Evolutionary conservation across 2,329 filamentous ascomycete species (phyloP).

Genomic region (Monilinia polystroma): DNA sequence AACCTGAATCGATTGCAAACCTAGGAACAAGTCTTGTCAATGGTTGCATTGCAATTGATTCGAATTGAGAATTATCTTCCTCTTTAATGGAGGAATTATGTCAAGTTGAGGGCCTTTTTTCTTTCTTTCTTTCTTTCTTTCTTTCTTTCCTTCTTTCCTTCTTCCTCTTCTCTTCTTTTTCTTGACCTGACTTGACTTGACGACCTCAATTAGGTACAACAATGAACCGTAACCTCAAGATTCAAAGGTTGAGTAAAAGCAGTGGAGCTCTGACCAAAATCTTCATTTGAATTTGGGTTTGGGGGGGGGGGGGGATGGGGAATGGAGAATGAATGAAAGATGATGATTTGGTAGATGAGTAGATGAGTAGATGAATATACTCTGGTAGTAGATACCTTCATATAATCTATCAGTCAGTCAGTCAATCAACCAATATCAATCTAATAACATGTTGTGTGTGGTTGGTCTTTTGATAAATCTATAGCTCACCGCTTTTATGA

Average conservation of each 20-base stretch:
- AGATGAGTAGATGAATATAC: too few species aligned
- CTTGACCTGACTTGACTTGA: too few species aligned
- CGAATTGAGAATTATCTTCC: conserved; percentile 1
- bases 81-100: background rate
- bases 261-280: conserved; percentile 17
- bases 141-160: background rate
- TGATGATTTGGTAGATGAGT: too few species aligned
- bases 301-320: too few species aligned
- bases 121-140: background rate
- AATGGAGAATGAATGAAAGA: conserved; percentile 2
- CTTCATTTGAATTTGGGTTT: too few species aligned
- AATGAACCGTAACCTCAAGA: background rate
- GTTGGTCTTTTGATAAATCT: background rate
- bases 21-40: conserved; percentile 37
- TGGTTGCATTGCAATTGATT: conserved; percentile 37
- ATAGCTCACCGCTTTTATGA: background rate
- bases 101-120: conserved; percentile 17
- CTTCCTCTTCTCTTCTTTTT: background rate
- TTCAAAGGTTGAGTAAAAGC: too few species aligned
- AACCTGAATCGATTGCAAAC: conserved; percentile 36
- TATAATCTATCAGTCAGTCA: too few species aligned
- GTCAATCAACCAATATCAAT: too few species aligned
- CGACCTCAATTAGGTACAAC: too few species aligned
- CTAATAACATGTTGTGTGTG: too few species aligned
- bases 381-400: too few species aligned